phyloP scores from a whole-genome alignment of 352 stramenopile species.

The Phytophthora pseudosyringae region DNA sequence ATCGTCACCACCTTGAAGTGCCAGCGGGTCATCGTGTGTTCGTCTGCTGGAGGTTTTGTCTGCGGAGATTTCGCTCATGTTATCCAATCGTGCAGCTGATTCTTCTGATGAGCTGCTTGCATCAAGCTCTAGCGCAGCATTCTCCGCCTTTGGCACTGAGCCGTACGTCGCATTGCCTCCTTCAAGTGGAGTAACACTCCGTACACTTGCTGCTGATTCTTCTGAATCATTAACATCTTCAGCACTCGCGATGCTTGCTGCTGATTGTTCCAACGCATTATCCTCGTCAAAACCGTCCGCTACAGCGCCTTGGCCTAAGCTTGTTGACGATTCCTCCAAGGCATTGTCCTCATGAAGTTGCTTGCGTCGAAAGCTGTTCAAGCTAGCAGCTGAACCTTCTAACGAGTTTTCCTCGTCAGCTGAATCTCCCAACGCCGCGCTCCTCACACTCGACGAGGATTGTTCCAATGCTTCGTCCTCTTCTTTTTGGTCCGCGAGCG shows the following conservation, averaged over 20 bases:
- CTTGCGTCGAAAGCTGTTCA: background rate
- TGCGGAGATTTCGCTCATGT: background rate
- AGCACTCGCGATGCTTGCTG: background rate
- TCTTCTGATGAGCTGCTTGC: background rate
- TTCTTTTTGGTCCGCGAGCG: background rate
- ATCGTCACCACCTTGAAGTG: slow-evolving; percentile 6
- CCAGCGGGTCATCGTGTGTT: background rate
- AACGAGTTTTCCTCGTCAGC: background rate
- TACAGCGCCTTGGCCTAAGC: background rate
- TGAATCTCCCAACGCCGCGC: background rate
- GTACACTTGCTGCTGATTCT: background rate
- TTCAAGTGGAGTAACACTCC: background rate
- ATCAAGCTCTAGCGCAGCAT: background rate
- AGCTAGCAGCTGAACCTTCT: background rate
- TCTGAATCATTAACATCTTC: slow-evolving; percentile 5
- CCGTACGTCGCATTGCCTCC: background rate
- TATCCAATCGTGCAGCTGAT: background rate
- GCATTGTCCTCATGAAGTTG: background rate
- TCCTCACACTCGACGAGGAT: background rate
- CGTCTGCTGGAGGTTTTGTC: background rate
- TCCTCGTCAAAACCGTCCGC: background rate
- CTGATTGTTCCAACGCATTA: slow-evolving; percentile 2
- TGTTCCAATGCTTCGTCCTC: slow-evolving; percentile 1
- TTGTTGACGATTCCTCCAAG: background rate
- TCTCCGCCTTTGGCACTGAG: background rate